These are phyloP conservation scores for Agaricales sp. DNA, from an alignment of 1,284 basidiomycete genomes.

Conservation along the genomic window DNA sequence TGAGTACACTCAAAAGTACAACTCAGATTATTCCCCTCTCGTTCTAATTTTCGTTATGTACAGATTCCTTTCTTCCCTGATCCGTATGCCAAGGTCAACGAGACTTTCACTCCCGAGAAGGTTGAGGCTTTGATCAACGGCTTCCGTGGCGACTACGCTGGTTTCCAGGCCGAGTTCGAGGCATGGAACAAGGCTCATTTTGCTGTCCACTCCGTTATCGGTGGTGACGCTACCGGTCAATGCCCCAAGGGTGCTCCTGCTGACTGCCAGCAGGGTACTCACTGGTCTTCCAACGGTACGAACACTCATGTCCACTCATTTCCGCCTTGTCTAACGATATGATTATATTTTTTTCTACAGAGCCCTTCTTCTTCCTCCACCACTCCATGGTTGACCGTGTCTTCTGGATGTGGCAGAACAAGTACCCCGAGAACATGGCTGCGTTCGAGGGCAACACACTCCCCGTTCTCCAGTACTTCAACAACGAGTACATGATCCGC, in stretches of 20 bases:
- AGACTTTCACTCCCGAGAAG: not conserved
- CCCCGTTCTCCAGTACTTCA: not conserved
- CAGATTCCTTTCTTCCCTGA: not conserved
- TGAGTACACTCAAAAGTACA: not conserved
- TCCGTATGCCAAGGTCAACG: not conserved
- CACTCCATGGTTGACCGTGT: not conserved
- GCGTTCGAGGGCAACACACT: not conserved
- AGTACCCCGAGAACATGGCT: not conserved
- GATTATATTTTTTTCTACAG: not conserved
- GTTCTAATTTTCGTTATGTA: not conserved
- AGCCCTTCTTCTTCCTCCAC: not conserved
- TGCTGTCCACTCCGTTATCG: not conserved
- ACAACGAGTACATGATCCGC: not conserved
- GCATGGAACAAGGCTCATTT: not conserved
- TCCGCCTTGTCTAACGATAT: not conserved
- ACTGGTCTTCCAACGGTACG: not conserved
- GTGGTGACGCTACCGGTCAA: not conserved
- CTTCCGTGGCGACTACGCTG: not conserved
- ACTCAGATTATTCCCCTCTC: not conserved
- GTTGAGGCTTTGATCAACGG: not conserved
- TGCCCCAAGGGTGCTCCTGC: not conserved
- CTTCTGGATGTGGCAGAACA: not conserved
- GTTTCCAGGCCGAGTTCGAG: not conserved
- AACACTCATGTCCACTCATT: too few species aligned
- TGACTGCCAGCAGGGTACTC: not conserved